Conservation (phyloP, 163 green algal genomes). For the Scenedesmus sp. region DNA sequence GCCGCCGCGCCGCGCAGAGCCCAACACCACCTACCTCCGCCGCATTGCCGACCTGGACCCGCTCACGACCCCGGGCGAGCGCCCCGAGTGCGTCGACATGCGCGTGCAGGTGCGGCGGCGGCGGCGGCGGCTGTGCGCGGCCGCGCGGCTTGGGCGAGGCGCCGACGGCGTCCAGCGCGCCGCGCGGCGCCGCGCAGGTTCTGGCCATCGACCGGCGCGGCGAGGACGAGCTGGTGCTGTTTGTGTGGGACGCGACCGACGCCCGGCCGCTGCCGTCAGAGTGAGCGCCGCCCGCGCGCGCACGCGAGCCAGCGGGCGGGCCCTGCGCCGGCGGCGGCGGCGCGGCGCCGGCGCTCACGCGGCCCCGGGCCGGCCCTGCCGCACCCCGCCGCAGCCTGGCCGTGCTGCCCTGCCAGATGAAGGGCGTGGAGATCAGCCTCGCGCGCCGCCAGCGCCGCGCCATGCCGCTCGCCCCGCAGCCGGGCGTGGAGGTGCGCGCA, state of each 20-base stretch:
- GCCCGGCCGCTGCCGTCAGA: constrained; percentile 15
- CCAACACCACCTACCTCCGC: constrained; percentile 9
- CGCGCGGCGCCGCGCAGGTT: background rate
- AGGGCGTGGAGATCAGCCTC: background rate
- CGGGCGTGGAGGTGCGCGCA: no score
- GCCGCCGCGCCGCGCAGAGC: no score
- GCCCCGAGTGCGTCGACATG: constrained; percentile 33
- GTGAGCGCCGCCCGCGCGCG: no score
- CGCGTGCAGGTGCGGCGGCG: constrained; percentile 18
- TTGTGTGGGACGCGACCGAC: constrained; percentile 45
- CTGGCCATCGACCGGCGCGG: constrained; percentile 19
- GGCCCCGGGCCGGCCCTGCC: no score
- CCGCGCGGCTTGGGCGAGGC: background rate
- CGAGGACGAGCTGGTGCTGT: constrained; percentile 30
- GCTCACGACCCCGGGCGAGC: background rate
- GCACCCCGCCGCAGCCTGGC: constrained; percentile 2
- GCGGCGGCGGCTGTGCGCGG: background rate
- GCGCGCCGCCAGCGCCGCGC: background rate
- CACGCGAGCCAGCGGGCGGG: no score
- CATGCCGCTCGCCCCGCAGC: constrained; percentile 1
- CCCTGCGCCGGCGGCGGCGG: no score
- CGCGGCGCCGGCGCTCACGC: no score
- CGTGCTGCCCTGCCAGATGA: constrained; percentile 1
- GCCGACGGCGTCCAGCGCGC: no score
- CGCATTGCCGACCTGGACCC: constrained; percentile 14